Evolutionary conservation across 2,329 filamentous ascomycete genomes (phyloP), one percentile per base, ranked within the genome.

Genomic region (Ophiostoma perfectum): DNA sequence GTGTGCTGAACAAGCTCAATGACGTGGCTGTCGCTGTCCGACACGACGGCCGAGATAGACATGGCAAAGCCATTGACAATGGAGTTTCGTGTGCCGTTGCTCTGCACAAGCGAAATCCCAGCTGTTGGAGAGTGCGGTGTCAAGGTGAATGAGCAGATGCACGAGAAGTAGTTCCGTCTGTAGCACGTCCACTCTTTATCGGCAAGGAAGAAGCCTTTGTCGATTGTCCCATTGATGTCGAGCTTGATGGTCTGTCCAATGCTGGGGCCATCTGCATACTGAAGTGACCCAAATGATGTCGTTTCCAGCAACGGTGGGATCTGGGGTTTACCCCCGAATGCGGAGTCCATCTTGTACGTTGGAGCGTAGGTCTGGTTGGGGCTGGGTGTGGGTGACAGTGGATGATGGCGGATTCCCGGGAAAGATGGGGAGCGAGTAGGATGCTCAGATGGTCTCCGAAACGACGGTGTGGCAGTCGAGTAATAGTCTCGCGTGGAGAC

Each of bases 141-240:
- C 38, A 97, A 80, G 12, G 84, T 84, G 78, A 89, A 97, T 3
- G 90, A 91, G 77, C 91, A 94, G 66, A 89, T 86, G 67, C 95
- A 92, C 0, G 91, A 89, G 76, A 97, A 95, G 78, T 97, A 97
- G 77, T 97, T 97, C 60, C 93, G 85, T 45, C 93, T 85, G 76
- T 97, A 97, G 79, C 93, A 96, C 0, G 93, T 97, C 92, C 92
- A 97, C 73, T 93, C 91, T 18, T 86, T 83, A 68, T 96, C 93
- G 3, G 84, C 85, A 47, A 88, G 81, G 76, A 97, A 96, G 79
- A 96, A 96, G 0, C 93, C 93, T 74, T 96, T 96, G 77, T 96
- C 91, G 70, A 96, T 92, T 74, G 87, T 89, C 47, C 91, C 91
- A 42, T 88, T 83, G 71, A 97, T 91, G 14, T 91, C 89, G 27